Evolutionary conservation across 306 rosid genomes (phyloP).

Genomic region (Fagus sylvatica): DNA sequence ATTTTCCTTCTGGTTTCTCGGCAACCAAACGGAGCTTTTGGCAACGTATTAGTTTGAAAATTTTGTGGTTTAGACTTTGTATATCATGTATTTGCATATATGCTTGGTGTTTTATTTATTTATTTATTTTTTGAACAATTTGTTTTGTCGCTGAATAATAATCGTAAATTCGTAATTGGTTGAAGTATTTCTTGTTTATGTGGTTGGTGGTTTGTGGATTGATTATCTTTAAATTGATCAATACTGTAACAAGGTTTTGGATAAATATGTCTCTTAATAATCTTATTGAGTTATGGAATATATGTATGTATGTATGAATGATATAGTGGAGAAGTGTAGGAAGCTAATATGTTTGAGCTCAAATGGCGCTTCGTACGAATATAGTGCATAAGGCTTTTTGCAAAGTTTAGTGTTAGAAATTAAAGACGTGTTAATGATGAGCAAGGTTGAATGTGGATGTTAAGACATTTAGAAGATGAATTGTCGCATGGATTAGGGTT

Average conservation of each 20-base stretch:
- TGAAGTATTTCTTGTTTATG: conserved; percentile 4
- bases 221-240: not conserved
- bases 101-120: not conserved
- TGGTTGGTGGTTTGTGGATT: conserved; percentile 3
- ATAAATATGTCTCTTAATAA: conserved; percentile 1
- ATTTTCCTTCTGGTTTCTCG: not conserved
- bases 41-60: not conserved
- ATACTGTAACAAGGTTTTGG: not conserved
- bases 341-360: no score
- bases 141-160: not conserved
- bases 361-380: no score
- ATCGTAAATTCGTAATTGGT: not conserved
- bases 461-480: not conserved
- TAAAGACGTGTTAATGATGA: not conserved
- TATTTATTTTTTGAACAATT: not conserved
- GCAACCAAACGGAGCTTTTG: not conserved
- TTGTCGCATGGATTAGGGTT: not conserved
- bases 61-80: not conserved
- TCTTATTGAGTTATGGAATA: not conserved
- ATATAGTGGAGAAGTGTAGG: not conserved
- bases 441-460: not conserved
- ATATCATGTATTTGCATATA: not conserved
- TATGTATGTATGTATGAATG: no score
- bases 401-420: no score
- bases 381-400: no score